These are phyloP conservation scores for Leccinum pachyderme DNA, from an alignment of 1,284 basidiomycete genomes.

Conservation along the genomic window DNA sequence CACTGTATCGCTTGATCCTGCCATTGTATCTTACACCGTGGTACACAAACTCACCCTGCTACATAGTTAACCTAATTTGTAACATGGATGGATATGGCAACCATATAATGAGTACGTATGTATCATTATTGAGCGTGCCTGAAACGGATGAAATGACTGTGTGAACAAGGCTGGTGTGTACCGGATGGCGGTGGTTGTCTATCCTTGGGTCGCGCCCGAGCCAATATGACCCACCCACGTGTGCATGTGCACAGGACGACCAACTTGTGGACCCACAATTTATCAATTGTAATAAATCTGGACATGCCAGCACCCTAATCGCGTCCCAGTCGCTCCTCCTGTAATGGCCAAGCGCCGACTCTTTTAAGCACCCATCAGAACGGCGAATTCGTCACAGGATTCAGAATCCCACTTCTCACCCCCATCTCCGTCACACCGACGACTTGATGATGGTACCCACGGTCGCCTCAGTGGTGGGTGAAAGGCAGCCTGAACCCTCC, in stretches of 20 bases:
- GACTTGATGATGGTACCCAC: slow-evolving; percentile 21
- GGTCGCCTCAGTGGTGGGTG: slow-evolving; percentile 13
- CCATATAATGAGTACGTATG: slow-evolving; percentile 8
- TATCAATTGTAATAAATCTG: slow-evolving; percentile 25
- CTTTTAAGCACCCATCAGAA: slow-evolving; percentile 25
- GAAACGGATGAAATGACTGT: slow-evolving; percentile 27
- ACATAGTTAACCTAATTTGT: slow-evolving; percentile 22
- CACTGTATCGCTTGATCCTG: slow-evolving; percentile 20
- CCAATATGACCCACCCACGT: slow-evolving; percentile 24
- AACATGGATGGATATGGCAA: slow-evolving; percentile 14
- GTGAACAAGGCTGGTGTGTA: slow-evolving; percentile 16
- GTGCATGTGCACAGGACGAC: slow-evolving; percentile 25
- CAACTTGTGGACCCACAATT: slow-evolving; percentile 14
- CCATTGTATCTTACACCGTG: slow-evolving; percentile 11
- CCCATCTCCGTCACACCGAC: slow-evolving; percentile 1
- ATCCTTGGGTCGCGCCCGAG: slow-evolving; percentile 15
- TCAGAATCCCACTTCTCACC: neutral
- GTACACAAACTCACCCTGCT: slow-evolving; percentile 7
- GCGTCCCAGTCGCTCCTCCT: slow-evolving; percentile 7
- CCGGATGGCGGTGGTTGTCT: slow-evolving; percentile 18
- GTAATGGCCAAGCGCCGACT: slow-evolving; percentile 31
- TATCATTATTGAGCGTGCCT: slow-evolving; percentile 6
- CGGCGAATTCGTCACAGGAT: slow-evolving; percentile 6
- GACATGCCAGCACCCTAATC: slow-evolving; percentile 21
- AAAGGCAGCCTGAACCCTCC: slow-evolving; percentile 30